Conservation (phyloP, 2,329 filamentous ascomycete species). For the Epichloe amarillans region DNA sequence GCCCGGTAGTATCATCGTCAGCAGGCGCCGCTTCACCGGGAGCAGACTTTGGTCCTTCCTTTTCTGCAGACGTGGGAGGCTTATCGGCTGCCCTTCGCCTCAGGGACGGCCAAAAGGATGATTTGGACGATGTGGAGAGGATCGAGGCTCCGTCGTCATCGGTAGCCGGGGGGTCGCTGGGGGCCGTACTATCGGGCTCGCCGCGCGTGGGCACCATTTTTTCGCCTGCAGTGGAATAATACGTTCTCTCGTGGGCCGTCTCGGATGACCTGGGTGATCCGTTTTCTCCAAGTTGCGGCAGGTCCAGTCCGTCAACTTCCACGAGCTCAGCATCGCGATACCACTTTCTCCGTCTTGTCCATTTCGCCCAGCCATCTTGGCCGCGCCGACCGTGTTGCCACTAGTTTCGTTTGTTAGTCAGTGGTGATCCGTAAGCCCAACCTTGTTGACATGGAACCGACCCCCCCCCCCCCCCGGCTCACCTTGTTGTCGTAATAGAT, state of each 20-base stretch:
- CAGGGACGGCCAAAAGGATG: slow-evolving; percentile 28
- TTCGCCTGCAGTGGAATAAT: slow-evolving; percentile 25
- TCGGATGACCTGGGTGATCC: slow-evolving; percentile 10
- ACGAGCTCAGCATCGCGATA: slow-evolving; percentile 92
- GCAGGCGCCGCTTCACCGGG: slow-evolving; percentile 31
- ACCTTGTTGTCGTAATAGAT: slow-evolving; percentile 98
- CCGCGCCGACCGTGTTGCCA: slow-evolving; percentile 83
- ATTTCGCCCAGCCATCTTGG: slow-evolving; percentile 83
- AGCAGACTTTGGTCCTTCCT: slow-evolving; percentile 26
- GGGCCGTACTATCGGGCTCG: slow-evolving; percentile 9
- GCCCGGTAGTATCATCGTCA: slow-evolving; percentile 27
- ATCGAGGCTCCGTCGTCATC: slow-evolving; percentile 30
- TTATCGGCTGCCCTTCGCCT: slow-evolving; percentile 27
- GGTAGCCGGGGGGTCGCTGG: slow-evolving; percentile 11
- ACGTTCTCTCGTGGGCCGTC: slow-evolving; percentile 14
- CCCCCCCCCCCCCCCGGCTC: slow-evolving; percentile 14
- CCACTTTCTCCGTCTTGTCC: slow-evolving; percentile 90
- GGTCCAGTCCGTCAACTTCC: slow-evolving; percentile 40
- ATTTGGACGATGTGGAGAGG: slow-evolving; percentile 34
- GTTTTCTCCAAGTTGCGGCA: slow-evolving; percentile 26
- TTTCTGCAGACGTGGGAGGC: slow-evolving; percentile 15
- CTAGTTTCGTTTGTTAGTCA: slow-evolving; percentile 27
- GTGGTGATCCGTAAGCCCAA: not conserved
- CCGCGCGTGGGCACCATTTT: slow-evolving; percentile 19
- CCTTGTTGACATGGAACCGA: no score